These are phyloP conservation scores for Pilatotrama ljubarskyi DNA, from an alignment of 768 basidiomycete genomes.

Conservation along the genomic window DNA sequence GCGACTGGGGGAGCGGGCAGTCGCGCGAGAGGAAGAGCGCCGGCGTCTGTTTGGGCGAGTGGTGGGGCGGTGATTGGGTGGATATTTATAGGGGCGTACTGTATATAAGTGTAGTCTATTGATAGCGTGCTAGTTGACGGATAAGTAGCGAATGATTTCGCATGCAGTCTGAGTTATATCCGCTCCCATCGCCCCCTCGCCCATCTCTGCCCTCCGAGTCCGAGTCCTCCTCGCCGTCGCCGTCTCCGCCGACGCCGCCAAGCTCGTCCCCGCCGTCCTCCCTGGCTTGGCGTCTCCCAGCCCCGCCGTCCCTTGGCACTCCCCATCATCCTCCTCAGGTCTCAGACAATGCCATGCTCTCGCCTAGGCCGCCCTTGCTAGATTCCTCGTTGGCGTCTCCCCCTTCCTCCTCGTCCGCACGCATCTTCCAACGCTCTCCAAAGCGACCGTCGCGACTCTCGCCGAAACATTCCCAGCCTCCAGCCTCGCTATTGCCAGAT, in stretches of 20 bases:
- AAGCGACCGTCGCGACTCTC: slow-evolving; percentile 8
- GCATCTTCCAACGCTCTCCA: slow-evolving; percentile 11
- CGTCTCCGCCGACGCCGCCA: slow-evolving; percentile 24
- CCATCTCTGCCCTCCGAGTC: slow-evolving; percentile 21
- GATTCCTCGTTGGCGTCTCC: slow-evolving; percentile 14
- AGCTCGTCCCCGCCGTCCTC: background rate
- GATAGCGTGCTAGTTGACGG: slow-evolving; percentile 21
- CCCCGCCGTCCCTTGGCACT: background rate
- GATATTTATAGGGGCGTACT: slow-evolving; percentile 22
- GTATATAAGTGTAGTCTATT: slow-evolving; percentile 20
- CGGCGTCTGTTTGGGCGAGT: slow-evolving; percentile 42
- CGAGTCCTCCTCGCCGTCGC: slow-evolving; percentile 27
- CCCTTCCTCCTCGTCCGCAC: slow-evolving; percentile 17
- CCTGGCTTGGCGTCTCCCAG: background rate
- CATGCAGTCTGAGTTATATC: background rate
- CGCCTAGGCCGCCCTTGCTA: slow-evolving; percentile 11
- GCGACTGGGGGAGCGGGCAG: slow-evolving; percentile 40
- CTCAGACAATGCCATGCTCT: slow-evolving; percentile 20
- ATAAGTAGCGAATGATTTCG: slow-evolving; percentile 10
- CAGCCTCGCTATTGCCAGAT: slow-evolving; percentile 25
- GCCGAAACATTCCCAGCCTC: background rate
- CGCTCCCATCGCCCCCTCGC: background rate
- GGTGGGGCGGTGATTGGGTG: slow-evolving; percentile 16
- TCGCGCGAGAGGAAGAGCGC: slow-evolving; percentile 57
- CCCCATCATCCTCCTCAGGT: background rate